Percentiles rank a stretch among this genome's conserved stretches.
These are phyloP conservation scores for Setomelanomma holmii DNA, from an alignment of 2,329 filamentous ascomycete species.

Conservation along the genomic window DNA sequence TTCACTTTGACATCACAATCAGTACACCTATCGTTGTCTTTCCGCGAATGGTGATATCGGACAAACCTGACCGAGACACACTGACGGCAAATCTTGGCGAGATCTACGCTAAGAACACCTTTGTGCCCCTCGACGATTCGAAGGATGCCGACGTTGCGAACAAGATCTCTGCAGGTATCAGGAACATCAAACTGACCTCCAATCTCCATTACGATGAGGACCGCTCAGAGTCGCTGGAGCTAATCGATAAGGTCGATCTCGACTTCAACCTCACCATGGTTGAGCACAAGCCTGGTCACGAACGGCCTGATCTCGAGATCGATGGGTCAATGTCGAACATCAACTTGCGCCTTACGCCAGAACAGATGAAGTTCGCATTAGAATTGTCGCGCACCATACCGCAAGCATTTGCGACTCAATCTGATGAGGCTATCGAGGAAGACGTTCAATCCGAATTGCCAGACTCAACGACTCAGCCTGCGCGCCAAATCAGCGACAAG, in stretches of 20 bases:
- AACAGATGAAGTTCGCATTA: conserved; percentile 87
- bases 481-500: conserved; percentile 55
- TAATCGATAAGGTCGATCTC: conserved; percentile 96
- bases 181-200: conserved; percentile 90
- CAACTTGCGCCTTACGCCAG: conserved; percentile 87
- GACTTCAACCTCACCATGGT: conserved; percentile 91
- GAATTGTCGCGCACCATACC: conserved; percentile 89
- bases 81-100: conserved; percentile 94
- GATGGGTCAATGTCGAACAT: conserved; percentile 92
- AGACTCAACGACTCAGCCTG: conserved; percentile 58
- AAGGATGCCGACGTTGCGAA: conserved; percentile 78
- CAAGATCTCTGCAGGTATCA: conserved; percentile 87
- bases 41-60: conserved; percentile 76
- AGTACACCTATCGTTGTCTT: conserved; percentile 97
- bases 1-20: conserved; percentile 92
- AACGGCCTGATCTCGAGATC: conserved; percentile 89
- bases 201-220: conserved; percentile 80
- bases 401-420: conserved; percentile 79
- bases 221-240: conserved; percentile 83
- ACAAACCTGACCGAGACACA: conserved; percentile 75
- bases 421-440: conserved; percentile 71
- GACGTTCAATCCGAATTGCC: conserved; percentile 79
- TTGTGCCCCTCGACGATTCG: conserved; percentile 81
- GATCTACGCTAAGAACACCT: conserved; percentile 95
- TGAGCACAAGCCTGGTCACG: conserved; percentile 77